These are phyloP conservation scores for Bassia scoparia DNA, from an alignment of 148 eudicot species.

Conservation along the genomic window DNA sequence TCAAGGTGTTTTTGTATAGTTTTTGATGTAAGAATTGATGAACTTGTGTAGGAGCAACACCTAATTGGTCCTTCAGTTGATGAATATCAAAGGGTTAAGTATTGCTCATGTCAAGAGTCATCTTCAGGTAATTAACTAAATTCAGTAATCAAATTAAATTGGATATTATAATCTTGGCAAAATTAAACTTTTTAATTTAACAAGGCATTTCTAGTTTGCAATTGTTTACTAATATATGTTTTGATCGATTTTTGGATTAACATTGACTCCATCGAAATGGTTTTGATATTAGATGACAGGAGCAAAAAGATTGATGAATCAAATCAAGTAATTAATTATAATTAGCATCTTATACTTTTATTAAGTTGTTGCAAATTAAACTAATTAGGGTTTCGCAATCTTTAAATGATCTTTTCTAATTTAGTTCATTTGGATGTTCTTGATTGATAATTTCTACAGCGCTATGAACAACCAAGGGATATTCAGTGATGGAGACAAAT, in stretches of 20 bases:
- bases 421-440: background rate
- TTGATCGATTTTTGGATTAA: background rate
- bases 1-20: too few relatives aligned
- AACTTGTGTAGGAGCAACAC: slow-evolving; percentile 62
- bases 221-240: too few relatives aligned
- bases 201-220: too few relatives aligned
- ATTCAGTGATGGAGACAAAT: slow-evolving; percentile 55
- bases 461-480: slow-evolving; percentile 49
- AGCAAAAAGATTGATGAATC: slow-evolving; percentile 87
- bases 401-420: slow-evolving; percentile 1
- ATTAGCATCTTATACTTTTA: background rate
- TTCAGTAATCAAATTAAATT: too few relatives aligned
- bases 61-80: slow-evolving; percentile 91
- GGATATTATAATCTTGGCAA: too few relatives aligned
- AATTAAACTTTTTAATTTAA: too few relatives aligned
- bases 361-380: background rate
- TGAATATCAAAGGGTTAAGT: slow-evolving; percentile 92
- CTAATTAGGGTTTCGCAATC: slow-evolving; percentile 23
- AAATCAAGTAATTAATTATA: slow-evolving; percentile 39
- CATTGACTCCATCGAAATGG: background rate
- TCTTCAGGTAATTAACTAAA: slow-evolving; percentile 59
- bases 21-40: background rate
- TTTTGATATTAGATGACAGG: slow-evolving; percentile 61
- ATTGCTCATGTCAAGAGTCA: slow-evolving; percentile 97
- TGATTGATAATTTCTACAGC: slow-evolving; percentile 5